A percentile compares a stretch with the other conserved stretches of the same genome.
Evolutionary conservation across 2,329 filamentous ascomycete species (phyloP).

Genomic region (Colletotrichum zoysiae): DNA sequence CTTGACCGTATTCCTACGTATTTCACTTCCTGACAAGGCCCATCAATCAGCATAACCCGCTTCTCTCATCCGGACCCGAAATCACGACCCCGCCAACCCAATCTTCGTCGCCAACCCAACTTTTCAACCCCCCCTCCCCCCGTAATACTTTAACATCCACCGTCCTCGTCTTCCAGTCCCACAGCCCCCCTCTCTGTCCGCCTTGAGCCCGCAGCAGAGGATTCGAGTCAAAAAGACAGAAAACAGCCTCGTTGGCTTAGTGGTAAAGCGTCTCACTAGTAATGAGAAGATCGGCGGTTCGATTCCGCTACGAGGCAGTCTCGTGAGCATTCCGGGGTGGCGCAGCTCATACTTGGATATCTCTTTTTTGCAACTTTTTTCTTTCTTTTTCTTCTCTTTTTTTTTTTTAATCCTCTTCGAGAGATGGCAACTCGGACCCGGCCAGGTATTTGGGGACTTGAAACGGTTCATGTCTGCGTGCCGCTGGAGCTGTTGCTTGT

Average conservation of each 20-base stretch:
- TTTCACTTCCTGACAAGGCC: background rate
- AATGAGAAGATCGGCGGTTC: conserved; percentile 28
- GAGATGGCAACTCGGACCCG: background rate
- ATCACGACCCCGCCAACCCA: too few species aligned
- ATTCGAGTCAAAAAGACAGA: accelerated
- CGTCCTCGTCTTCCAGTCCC: background rate
- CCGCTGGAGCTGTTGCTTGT: background rate
- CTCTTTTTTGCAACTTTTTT: background rate
- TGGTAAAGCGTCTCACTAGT: conserved; percentile 19
- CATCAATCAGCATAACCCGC: background rate
- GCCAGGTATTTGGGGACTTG: background rate
- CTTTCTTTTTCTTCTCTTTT: too few species aligned
- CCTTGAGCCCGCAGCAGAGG: accelerated
- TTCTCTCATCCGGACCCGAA: background rate
- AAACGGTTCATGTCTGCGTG: background rate
- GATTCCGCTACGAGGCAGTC: conserved; percentile 8
- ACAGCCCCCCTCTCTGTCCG: background rate
- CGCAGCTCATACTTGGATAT: too few species aligned
- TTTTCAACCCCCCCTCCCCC: background rate
- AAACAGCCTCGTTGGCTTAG: conserved; percentile 5
- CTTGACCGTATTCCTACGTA: background rate
- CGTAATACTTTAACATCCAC: background rate
- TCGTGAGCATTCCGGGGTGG: background rate
- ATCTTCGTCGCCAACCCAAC: conserved; percentile 17
- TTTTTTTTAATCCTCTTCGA: background rate